These are phyloP conservation scores for Hemileccinum impolitum DNA, from an alignment of 768 basidiomycete species.

Conservation along the genomic window DNA sequence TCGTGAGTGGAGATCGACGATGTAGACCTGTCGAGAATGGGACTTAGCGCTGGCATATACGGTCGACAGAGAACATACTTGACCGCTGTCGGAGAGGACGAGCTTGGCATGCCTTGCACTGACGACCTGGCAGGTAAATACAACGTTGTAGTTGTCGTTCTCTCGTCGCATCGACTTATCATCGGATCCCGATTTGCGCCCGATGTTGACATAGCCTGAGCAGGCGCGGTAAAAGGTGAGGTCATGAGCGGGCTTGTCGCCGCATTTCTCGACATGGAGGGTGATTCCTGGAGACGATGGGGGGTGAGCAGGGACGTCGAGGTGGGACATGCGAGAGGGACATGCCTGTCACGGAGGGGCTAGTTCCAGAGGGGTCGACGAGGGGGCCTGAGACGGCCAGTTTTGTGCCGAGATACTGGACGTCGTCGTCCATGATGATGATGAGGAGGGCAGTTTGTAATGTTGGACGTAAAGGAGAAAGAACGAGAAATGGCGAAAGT, in stretches of 20 bases:
- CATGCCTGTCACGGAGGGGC: constrained; percentile 43
- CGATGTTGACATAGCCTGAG: constrained; percentile 56
- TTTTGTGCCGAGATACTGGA: constrained; percentile 54
- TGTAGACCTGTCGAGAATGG: constrained; percentile 48
- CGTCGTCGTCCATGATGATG: constrained; percentile 52
- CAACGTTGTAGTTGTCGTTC: constrained; percentile 46
- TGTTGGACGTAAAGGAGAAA: constrained; percentile 7
- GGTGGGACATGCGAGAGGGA: constrained; percentile 13
- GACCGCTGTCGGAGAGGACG: constrained; percentile 64
- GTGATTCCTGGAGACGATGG: constrained; percentile 45
- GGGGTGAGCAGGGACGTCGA: constrained; percentile 10
- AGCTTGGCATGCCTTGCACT: constrained; percentile 79
- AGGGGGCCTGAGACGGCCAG: constrained; percentile 28
- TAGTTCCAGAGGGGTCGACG: constrained; percentile 24
- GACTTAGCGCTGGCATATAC: constrained; percentile 18
- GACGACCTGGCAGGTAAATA: constrained; percentile 76
- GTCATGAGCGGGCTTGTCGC: constrained; percentile 40
- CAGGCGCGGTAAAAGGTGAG: constrained; percentile 52
- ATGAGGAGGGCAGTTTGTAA: neutral
- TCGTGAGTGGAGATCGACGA: constrained; percentile 70
- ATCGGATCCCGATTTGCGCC: constrained; percentile 58
- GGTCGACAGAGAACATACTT: constrained; percentile 40
- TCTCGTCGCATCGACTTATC: constrained; percentile 36
- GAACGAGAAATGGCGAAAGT: constrained; percentile 16
- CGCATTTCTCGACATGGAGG: constrained; percentile 55